Evolutionary conservation across 306 rosid species (phyloP).

Genomic region (Vigna unguiculata): DNA sequence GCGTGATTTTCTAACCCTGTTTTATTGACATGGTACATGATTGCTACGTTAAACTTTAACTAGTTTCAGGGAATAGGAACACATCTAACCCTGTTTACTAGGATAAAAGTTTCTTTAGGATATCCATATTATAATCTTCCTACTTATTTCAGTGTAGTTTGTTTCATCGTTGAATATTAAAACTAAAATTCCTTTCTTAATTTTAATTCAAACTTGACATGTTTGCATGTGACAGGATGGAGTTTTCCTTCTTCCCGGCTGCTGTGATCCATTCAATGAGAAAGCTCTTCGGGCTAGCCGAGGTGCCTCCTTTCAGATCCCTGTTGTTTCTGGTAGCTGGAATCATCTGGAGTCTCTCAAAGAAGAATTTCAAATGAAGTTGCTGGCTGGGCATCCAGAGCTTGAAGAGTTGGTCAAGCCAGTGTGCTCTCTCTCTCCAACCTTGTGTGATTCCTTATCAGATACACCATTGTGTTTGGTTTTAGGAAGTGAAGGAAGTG

Average conservation of each 20-base stretch:
- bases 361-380: constrained; percentile 65
- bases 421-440: constrained; percentile 57
- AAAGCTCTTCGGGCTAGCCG: constrained; percentile 97
- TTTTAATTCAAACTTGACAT: background rate
- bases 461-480: constrained; percentile 71
- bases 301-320: constrained; percentile 95
- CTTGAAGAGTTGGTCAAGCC: constrained; percentile 54
- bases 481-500: constrained; percentile 95
- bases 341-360: constrained; percentile 62
- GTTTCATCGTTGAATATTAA: background rate
- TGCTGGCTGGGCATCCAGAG: constrained; percentile 85
- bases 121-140: too few species aligned
- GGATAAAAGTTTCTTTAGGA: too few species aligned
- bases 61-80: background rate
- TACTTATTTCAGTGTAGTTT: too few species aligned
- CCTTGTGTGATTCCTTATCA: constrained; percentile 59
- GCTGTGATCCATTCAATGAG: constrained; percentile 94
- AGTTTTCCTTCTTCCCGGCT: constrained; percentile 87
- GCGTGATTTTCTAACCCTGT: constrained; percentile 18
- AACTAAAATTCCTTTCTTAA: background rate
- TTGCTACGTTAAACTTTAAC: constrained; percentile 1
- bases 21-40: constrained; percentile 17
- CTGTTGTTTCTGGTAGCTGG: constrained; percentile 82
- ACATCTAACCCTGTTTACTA: too few species aligned
- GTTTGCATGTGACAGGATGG: constrained; percentile 63